These are phyloP conservation scores for Candida labiduridarum DNA, from an alignment of 1,139 yeast genomes.

Conservation along the genomic window DNA sequence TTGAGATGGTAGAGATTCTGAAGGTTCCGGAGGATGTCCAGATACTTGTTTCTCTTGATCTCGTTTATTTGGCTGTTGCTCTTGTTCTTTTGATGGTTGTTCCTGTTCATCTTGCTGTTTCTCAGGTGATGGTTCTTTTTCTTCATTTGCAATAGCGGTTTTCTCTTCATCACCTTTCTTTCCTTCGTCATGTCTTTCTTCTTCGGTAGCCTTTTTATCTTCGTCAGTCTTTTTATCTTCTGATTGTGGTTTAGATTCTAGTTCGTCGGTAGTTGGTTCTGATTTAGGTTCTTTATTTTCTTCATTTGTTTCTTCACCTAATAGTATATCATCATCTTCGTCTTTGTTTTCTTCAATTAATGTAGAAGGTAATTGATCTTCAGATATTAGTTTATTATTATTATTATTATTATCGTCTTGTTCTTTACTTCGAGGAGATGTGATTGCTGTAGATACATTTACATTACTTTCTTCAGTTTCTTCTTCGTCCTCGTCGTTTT, in stretches of 20 bases:
- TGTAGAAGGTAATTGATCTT: slow-evolving; percentile 11
- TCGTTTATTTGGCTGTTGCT: slow-evolving; percentile 20
- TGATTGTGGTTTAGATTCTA: not conserved
- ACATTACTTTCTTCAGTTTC: slow-evolving; percentile 14
- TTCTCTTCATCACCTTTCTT: slow-evolving; percentile 8
- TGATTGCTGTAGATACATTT: slow-evolving; percentile 15
- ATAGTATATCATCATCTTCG: slow-evolving; percentile 14
- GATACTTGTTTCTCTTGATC: not conserved
- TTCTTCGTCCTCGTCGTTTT: slow-evolving; percentile 22
- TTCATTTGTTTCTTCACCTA: slow-evolving; percentile 9
- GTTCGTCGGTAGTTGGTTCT: slow-evolving; percentile 7
- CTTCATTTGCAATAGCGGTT: not conserved
- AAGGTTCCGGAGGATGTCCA: slow-evolving; percentile 7
- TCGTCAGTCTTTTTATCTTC: not conserved
- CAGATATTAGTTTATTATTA: not conserved
- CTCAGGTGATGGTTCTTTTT: slow-evolving; percentile 6
- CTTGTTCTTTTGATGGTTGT: slow-evolving; percentile 10
- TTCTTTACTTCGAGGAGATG: slow-evolving; percentile 22
- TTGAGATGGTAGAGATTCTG: slow-evolving; percentile 3
- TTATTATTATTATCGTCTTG: slow-evolving; percentile 13
- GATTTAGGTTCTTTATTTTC: not conserved
- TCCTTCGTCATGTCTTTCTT: slow-evolving; percentile 5
- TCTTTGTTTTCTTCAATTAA: slow-evolving; percentile 10
- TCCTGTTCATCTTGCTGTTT: not conserved
- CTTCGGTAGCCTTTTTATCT: slow-evolving; percentile 1